Conservation (phyloP, 2,329 filamentous ascomycete species). For the Aspergillus vadensis region DNA sequence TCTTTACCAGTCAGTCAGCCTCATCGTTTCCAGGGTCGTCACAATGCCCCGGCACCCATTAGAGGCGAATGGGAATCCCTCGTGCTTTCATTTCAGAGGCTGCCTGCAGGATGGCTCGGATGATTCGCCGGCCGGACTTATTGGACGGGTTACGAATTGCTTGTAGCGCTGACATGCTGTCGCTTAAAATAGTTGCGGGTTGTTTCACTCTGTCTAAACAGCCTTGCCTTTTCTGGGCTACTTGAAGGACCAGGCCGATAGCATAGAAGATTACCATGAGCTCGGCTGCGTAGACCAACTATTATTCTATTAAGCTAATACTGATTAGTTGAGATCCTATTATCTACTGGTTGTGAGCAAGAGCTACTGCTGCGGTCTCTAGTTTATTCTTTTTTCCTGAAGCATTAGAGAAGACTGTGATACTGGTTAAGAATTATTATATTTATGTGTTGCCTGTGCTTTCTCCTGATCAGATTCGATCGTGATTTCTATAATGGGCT, state of each 20-base stretch:
- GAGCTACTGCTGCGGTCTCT: conserved; percentile 10
- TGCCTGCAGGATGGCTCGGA: conserved; percentile 19
- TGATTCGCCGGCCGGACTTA: conserved; percentile 23
- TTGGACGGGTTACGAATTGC: conserved; percentile 20
- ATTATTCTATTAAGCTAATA: conserved; percentile 15
- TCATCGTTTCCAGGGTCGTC: conserved; percentile 5
- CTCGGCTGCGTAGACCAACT: conserved; percentile 19
- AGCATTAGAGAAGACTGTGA: conserved; percentile 25
- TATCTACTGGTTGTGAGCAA: conserved; percentile 13
- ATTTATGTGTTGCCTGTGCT: conserved; percentile 8
- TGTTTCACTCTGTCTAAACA: no score
- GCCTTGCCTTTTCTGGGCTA: no score
- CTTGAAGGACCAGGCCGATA: conserved; percentile 9
- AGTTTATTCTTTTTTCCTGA: conserved; percentile 20
- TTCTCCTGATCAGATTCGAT: conserved; percentile 24
- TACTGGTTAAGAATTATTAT: conserved; percentile 9
- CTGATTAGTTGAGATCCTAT: conserved; percentile 12
- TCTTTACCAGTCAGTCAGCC: conserved; percentile 12
- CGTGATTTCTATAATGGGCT: conserved; percentile 27
- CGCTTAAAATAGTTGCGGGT: conserved; percentile 19
- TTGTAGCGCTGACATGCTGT: conserved; percentile 24
- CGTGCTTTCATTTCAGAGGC: conserved; percentile 13
- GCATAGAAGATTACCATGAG: conserved; percentile 20
- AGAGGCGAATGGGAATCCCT: conserved; percentile 15
- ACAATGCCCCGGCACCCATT: conserved; percentile 14